Evolutionary conservation across 2,329 filamentous ascomycete species (phyloP), one percentile per base, ranked within the genome.

Genomic region (Cordyceps fumosorosea): DNA sequence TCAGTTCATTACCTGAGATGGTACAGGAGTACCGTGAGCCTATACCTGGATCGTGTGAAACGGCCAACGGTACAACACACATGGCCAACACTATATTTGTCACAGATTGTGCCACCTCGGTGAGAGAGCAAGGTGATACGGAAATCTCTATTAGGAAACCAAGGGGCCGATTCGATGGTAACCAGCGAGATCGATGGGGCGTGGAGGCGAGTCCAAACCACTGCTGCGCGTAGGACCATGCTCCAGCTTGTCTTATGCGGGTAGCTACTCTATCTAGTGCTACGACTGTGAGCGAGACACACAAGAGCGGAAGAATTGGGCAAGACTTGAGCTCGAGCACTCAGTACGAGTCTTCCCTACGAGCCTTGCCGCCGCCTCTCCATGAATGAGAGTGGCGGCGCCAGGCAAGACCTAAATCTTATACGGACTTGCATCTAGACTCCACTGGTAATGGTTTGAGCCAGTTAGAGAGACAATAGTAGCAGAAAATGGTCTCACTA

Each of bases 31-130:
- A 4, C 37, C 44, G 11, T 32, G 32, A 58, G 22, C 32, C 37
- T 45, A 24, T 22, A 60, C 45, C 57, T 60, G 57, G 37, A 60
- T 60, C 50, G 18, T 60, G 57, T 60, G 48, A 24, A 60, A 60
- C 50, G 2, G 18, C 6, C 32, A 42, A 60, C 57, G 20, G 48
- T 53, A 26, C 24, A 29, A 22, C 40, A 32, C 24, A 3, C 57
- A 26, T 26, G 10, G n/a, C n/a, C n/a, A 20, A 48, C 53, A 37
- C 57, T 60, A 53, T 45, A 44, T 60, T 60, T 45, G 50, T 44
- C 50, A 42, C 26, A 34, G 40, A 53, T 37, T 44, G 57, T 60
- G 10, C 40, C 16, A 53, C 57, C 26, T 44, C 57, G 40, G 50
- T 51, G 12, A 32, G 40, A n/a, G 22, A n/a, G 20, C 18, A 8